Evolutionary conservation across 306 rosid species (phyloP).

Genomic region (Cucurbita maxima): DNA sequence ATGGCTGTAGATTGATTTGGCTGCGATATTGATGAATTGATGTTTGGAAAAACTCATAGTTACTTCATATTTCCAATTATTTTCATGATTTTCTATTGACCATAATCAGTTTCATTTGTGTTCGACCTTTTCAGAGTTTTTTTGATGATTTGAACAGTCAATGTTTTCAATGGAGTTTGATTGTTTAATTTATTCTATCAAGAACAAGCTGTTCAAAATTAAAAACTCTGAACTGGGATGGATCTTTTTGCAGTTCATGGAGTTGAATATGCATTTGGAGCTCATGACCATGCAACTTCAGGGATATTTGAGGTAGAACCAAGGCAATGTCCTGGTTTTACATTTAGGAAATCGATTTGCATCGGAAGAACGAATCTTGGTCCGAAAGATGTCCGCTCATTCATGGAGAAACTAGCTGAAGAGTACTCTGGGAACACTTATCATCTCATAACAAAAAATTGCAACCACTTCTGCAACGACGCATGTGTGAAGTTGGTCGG

Average conservation of each 20-base stretch:
- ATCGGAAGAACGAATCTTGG: constrained; percentile 78
- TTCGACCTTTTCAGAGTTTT: neutral
- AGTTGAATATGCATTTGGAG: constrained; percentile 89
- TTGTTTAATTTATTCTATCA: neutral
- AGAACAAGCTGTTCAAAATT: neutral
- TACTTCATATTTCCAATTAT: neutral
- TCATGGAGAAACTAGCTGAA: constrained; percentile 73
- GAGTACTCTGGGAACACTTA: constrained; percentile 67
- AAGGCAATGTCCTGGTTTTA: constrained; percentile 76
- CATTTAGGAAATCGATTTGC: constrained; percentile 65
- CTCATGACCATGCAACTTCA: constrained; percentile 64
- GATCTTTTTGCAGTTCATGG: constrained; percentile 47
- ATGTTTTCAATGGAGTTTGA: neutral
- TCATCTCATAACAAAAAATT: constrained; percentile 80
- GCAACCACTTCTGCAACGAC: constrained; percentile 87
- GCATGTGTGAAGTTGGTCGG: constrained; percentile 46
- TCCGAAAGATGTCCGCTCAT: constrained; percentile 35
- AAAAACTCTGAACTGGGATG: neutral
- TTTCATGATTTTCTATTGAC: neutral
- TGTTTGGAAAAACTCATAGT: neutral
- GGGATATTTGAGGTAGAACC: constrained; percentile 95
- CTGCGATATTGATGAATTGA: neutral
- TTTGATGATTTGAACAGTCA: neutral
- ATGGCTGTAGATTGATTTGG: neutral
- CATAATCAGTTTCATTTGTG: neutral